phyloP scores from a whole-genome alignment of 1,139 yeast species.

The Diutina catenulata region DNA sequence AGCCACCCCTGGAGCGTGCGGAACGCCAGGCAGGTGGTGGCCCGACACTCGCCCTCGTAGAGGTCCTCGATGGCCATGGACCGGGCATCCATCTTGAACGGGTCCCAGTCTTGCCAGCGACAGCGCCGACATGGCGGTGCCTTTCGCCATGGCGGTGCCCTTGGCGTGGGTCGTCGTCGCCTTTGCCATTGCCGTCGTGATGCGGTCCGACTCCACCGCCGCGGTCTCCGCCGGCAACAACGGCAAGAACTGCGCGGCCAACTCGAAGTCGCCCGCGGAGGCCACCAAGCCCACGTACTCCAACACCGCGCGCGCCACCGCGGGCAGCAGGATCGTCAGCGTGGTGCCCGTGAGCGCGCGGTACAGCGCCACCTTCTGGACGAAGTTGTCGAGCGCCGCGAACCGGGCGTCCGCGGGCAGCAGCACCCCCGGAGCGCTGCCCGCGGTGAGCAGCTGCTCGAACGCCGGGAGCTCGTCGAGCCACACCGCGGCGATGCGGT shows the following conservation, averaged over 20 bases:
- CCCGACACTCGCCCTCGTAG: slow-evolving; percentile 13
- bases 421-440: slow-evolving; percentile 23
- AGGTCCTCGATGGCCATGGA: slow-evolving; percentile 22
- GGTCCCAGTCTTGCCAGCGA: slow-evolving; percentile 35
- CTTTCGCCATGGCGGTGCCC: too few relatives aligned
- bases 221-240: slow-evolving; percentile 52
- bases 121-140: slow-evolving; percentile 12
- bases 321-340: background rate
- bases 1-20: slow-evolving; percentile 4
- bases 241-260: slow-evolving; percentile 62
- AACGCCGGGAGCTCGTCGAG: slow-evolving; percentile 53
- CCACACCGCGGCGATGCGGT: slow-evolving; percentile 77
- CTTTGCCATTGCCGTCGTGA: slow-evolving; percentile 31
- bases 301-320: background rate
- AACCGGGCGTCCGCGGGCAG: slow-evolving; percentile 82
- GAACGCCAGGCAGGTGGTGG: background rate
- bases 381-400: slow-evolving; percentile 68
- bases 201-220: slow-evolving; percentile 63
- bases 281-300: slow-evolving; percentile 37
- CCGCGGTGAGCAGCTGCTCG: slow-evolving; percentile 41
- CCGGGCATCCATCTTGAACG: slow-evolving; percentile 27
- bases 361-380: slow-evolving; percentile 68
- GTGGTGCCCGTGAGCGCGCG: background rate
- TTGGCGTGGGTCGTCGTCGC: background rate
- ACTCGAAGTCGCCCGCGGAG: slow-evolving; percentile 71